Conservation (phyloP, 2,329 filamentous ascomycete species). For the Beauveria varroae region DNA sequence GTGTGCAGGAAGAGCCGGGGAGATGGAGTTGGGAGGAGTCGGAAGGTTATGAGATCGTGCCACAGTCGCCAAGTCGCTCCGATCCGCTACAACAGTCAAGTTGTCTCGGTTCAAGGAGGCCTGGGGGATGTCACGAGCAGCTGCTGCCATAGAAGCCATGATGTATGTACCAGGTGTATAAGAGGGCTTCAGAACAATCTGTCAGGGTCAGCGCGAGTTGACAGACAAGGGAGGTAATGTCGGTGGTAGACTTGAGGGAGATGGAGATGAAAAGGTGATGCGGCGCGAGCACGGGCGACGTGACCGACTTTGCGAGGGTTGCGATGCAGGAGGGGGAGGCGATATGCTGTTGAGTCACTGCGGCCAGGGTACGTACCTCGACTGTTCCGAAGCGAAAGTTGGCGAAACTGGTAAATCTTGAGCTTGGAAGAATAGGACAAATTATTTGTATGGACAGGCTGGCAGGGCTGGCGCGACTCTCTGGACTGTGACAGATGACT, state of each 20-base stretch:
- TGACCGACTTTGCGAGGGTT: neutral
- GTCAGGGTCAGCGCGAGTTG: conserved; percentile 16
- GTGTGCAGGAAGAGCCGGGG: conserved; percentile 76
- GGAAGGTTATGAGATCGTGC: conserved; percentile 61
- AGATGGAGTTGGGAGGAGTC: conserved; percentile 93
- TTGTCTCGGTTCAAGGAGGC: conserved; percentile 57
- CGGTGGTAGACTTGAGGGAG: conserved; percentile 19
- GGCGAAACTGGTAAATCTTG: conserved; percentile 6
- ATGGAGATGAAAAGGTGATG: conserved; percentile 18
- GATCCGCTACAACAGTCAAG: conserved; percentile 65
- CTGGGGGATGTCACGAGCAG: conserved; percentile 60
- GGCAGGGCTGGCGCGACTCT: conserved; percentile 49
- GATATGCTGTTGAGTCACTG: conserved; percentile 12
- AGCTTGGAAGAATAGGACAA: neutral
- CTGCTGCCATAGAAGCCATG: conserved; percentile 60
- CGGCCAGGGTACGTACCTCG: conserved; percentile 8
- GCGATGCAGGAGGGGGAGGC: neutral
- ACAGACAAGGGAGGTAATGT: neutral
- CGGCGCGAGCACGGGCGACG: conserved; percentile 11
- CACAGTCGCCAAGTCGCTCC: conserved; percentile 53
- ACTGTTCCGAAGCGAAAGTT: conserved; percentile 10
- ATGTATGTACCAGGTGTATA: conserved; percentile 35
- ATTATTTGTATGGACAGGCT: conserved; percentile 21
- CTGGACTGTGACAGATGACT: conserved; percentile 55
- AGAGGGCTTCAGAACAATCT: conserved; percentile 36